Evolutionary conservation across 2,329 filamentous ascomycete species (phyloP).

Genomic region (Dactylella cylindrospora): DNA sequence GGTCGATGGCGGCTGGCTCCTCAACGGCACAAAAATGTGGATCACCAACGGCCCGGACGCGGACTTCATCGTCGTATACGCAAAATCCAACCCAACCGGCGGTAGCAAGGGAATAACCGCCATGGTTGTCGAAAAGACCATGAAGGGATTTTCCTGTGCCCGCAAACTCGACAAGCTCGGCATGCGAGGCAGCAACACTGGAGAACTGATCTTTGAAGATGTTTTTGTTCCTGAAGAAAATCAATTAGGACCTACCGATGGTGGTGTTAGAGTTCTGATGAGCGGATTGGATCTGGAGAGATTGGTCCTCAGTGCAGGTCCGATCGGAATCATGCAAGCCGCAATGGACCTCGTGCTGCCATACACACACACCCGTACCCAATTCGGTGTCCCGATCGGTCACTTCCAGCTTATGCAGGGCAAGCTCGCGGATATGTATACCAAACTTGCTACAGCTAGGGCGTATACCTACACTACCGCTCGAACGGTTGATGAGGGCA

Average conservation of each 20-base stretch:
- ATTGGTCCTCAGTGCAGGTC: conserved; percentile 85
- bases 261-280: conserved; percentile 89
- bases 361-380: conserved; percentile 83
- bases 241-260: conserved; percentile 75
- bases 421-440: conserved; percentile 96
- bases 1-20: conserved; percentile 78
- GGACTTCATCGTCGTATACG: conserved; percentile 92
- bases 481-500: conserved; percentile 72
- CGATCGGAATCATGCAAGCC: conserved; percentile 92
- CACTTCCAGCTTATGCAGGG: conserved; percentile 93
- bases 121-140: conserved; percentile 74
- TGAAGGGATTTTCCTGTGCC: conserved; percentile 78
- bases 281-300: conserved; percentile 92
- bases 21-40: conserved; percentile 98
- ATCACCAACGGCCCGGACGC: conserved; percentile 97
- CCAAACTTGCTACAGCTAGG: conserved; percentile 78
- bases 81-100: conserved; percentile 80
- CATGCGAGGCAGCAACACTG: conserved; percentile 95
- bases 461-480: conserved; percentile 88
- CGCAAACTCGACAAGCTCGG: conserved; percentile 96
- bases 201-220: conserved; percentile 85
- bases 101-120: conserved; percentile 88
- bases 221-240: conserved; percentile 86
- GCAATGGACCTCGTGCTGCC: conserved; percentile 81
- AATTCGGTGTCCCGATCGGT: conserved; percentile 83